Base-by-base conservation (phyloP, 164 flowering plant genomes). In the Chimonanthus praecox region DNA sequence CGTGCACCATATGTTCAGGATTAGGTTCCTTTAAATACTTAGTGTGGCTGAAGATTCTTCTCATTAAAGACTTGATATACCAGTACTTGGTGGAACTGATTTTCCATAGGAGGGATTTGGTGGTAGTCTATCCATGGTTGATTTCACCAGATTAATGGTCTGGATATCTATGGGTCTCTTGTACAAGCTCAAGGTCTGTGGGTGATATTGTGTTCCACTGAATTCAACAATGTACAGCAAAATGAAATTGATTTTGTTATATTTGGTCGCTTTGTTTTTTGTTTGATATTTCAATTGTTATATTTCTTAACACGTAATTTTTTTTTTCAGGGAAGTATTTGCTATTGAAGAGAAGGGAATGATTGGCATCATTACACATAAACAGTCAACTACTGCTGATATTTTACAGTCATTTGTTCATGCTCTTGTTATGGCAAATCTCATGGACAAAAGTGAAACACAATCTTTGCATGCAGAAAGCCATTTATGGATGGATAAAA, bases 401-500 rank as follows among this genome's bases (percentile, higher is more conserved):
- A 76, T 90, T 72, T 75, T 96, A 81, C 87, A 87, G 79, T 85
- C 97, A 33, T 92, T 80, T 77, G 72, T 92, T 71, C 99, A 94
- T 82, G 97, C 97, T 10, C 90, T 89, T 77, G 93, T 89, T 62
- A 49, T 88, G 87, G 89, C 88, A 75, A 79, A 78, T 74, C 78
- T 82, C 60, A 21, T 46, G 20, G 83, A 72, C 10, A 78, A 76
- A 74, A 76, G 70, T 61, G 72, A 20, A 50, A 11, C 60, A 54
- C 11, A 10, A 11, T 78, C 83, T 44, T 3, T 69, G 2, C 86
- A 90, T 79, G 73, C 72, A 7, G 90, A 92, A 75, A 88, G 98
- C 80, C 85, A 76, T 54, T 62, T 80, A 68, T 96, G 99, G 99
- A 91, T 96, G 89, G 92, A 84, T 75, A 87, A 87, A 76, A 72